phyloP scores from a whole-genome alignment of 768 basidiomycete genomes.

The Termitomyces titanicus region DNA sequence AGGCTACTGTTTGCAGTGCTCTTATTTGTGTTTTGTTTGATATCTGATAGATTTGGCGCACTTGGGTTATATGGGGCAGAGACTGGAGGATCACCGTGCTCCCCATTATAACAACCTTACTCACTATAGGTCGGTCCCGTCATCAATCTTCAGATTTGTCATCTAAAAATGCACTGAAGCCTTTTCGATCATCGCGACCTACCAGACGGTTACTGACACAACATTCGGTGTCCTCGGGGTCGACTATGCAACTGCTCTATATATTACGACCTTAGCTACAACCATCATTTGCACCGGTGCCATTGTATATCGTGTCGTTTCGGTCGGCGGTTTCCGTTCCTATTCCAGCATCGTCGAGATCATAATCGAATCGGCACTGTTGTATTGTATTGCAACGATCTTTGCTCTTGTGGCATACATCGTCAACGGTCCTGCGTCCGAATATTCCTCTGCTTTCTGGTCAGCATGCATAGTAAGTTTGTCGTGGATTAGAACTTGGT shows the following conservation, averaged over 20 bases:
- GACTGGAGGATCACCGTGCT: slow-evolving; percentile 6
- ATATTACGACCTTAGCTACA: slow-evolving; percentile 9
- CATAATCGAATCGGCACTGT: slow-evolving; percentile 7
- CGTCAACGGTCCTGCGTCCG: slow-evolving; percentile 2
- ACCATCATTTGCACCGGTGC: slow-evolving; percentile 11
- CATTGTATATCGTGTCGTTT: slow-evolving; percentile 8
- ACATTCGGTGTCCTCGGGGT: slow-evolving; percentile 9
- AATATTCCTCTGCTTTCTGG: slow-evolving; percentile 12
- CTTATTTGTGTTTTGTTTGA: too few relatives aligned
- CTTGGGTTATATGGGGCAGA: slow-evolving; percentile 14
- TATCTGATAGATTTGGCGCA: slow-evolving; percentile 13
- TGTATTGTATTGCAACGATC: slow-evolving; percentile 11
- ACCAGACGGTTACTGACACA: slow-evolving; percentile 2
- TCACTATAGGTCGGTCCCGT: slow-evolving; percentile 2
- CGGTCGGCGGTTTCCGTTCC: slow-evolving; percentile 2
- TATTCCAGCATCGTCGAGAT: slow-evolving; percentile 11
- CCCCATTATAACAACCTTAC: slow-evolving; percentile 7
- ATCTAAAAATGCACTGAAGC: background rate
- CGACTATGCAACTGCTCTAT: slow-evolving; percentile 13
- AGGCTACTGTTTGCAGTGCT: background rate
- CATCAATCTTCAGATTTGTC: background rate
- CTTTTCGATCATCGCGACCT: slow-evolving; percentile 12
- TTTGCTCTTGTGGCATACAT: slow-evolving; percentile 12
- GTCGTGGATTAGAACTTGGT: background rate
- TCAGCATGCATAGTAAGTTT: slow-evolving; percentile 5